Evolutionary conservation across 192 early-diverging fungal species (phyloP).

Genomic region (Rhizophagus prolifer): DNA sequence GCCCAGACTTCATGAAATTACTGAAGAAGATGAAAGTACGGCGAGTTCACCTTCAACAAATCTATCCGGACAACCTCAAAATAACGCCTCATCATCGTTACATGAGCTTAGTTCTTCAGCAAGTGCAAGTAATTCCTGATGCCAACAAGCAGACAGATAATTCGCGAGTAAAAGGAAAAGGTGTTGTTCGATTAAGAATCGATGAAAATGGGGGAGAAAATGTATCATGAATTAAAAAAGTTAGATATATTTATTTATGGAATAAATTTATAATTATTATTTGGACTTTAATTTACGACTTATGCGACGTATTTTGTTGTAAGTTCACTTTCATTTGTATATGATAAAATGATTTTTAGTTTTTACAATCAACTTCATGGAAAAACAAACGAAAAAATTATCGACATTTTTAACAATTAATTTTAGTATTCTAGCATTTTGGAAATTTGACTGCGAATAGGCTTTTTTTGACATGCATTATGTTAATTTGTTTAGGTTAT

Average conservation of each 20-base stretch:
- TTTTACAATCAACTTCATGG: too few relatives aligned
- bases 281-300: neutral
- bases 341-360: too few relatives aligned
- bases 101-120: constrained; percentile 10
- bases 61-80: neutral
- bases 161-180: constrained; percentile 28
- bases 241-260: neutral
- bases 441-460: too few relatives aligned
- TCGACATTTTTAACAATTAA: too few relatives aligned
- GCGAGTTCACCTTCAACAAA: constrained; percentile 2
- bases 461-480: too few relatives aligned
- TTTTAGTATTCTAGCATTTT: too few relatives aligned
- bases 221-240: neutral
- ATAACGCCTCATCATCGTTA: neutral
- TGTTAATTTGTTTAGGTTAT: too few relatives aligned
- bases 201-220: neutral
- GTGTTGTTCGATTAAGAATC: constrained; percentile 8
- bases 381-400: too few relatives aligned
- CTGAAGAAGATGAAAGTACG: constrained; percentile 21
- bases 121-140: neutral
- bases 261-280: neutral
- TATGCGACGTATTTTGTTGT: neutral
- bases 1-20: constrained; percentile 10
- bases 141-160: neutral
- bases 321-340: neutral